These are phyloP conservation scores for Gracilaria vermiculophylla DNA, from an alignment of 23 red algal species.

Conservation along the genomic window DNA sequence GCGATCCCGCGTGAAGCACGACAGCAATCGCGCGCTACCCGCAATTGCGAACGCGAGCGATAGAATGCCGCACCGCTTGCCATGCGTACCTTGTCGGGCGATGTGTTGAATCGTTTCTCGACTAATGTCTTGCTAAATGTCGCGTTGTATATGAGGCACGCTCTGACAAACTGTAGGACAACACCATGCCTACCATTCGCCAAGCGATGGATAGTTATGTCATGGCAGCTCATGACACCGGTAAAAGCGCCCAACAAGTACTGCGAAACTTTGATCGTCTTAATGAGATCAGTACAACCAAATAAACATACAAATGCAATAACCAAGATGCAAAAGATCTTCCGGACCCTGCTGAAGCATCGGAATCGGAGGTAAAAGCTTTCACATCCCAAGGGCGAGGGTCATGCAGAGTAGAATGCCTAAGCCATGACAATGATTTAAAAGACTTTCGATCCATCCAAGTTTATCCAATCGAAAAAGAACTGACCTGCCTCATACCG, in stretches of 20 bases:
- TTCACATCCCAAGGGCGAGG: background rate
- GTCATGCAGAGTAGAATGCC: background rate
- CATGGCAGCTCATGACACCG: background rate
- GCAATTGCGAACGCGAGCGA: constrained; percentile 25
- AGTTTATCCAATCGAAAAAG: background rate
- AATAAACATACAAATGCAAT: background rate
- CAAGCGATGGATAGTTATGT: background rate
- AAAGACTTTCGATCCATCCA: constrained; percentile 4
- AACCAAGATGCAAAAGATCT: background rate
- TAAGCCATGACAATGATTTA: background rate
- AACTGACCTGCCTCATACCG: background rate
- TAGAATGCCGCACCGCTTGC: background rate
- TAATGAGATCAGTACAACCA: background rate
- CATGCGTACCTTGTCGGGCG: background rate
- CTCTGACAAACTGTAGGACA: background rate
- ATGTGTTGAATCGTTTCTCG: constrained; percentile 9
- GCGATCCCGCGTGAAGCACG: constrained; percentile 10
- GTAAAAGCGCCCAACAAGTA: background rate
- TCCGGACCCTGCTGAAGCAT: background rate
- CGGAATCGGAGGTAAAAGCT: background rate
- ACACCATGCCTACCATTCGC: background rate
- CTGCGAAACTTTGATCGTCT: background rate
- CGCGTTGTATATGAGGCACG: background rate
- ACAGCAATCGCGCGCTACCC: background rate
- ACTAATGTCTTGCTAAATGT: background rate